These are phyloP conservation scores for Colletotrichum chrysophilum DNA, from an alignment of 2,329 filamentous ascomycete species.

Conservation along the genomic window DNA sequence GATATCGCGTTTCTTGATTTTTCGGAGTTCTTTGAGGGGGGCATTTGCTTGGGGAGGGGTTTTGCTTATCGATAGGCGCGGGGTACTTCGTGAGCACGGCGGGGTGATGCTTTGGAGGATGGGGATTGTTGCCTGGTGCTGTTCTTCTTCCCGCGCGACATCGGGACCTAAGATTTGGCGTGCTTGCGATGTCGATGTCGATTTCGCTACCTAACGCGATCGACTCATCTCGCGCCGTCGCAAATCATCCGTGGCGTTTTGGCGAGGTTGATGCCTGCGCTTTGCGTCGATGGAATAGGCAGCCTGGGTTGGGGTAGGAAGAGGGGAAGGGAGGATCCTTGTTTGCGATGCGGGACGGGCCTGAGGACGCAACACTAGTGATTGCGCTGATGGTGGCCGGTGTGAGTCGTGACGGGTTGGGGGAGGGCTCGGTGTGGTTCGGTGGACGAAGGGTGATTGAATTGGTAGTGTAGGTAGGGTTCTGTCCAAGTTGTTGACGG, in stretches of 20 bases:
- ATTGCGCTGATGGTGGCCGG: not conserved
- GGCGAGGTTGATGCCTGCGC: not conserved
- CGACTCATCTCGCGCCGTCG: not conserved
- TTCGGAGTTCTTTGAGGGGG: fast-evolving
- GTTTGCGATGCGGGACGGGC: not conserved
- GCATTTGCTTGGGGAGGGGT: fast-evolving
- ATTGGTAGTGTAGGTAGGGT: too few species aligned
- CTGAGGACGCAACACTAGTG: not conserved
- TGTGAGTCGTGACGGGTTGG: not conserved
- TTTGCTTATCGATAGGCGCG: not conserved
- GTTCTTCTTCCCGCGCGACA: not conserved
- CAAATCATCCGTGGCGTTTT: not conserved
- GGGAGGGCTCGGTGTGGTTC: not conserved
- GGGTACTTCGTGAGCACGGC: not conserved
- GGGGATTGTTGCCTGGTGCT: not conserved
- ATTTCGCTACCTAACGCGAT: not conserved
- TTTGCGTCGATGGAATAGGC: not conserved
- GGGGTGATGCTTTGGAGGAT: not conserved
- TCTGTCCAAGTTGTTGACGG: too few species aligned
- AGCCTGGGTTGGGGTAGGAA: not conserved
- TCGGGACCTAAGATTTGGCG: not conserved
- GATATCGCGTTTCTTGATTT: not conserved
- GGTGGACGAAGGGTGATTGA: not conserved
- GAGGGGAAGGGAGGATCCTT: not conserved
- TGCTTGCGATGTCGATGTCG: not conserved